Conservation (phyloP, 306 rosid genomes). For the Pyrus communis region DNA sequence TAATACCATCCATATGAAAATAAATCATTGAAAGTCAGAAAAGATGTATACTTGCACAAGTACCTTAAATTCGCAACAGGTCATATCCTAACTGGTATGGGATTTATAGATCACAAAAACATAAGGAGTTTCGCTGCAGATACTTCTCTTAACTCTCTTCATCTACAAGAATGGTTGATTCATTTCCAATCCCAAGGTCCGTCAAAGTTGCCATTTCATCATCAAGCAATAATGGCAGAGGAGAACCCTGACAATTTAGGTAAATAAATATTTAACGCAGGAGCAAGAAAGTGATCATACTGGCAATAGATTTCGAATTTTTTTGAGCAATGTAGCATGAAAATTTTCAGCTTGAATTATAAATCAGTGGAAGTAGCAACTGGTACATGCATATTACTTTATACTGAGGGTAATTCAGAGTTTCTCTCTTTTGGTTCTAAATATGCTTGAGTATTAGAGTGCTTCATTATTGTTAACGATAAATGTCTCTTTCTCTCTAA, state of each 20-base stretch:
- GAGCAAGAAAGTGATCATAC: not conserved
- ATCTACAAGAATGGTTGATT: conserved; percentile 64
- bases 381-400: not conserved
- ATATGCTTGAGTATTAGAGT: not conserved
- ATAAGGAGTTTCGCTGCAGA: not conserved
- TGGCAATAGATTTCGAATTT: not conserved
- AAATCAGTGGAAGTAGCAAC: not conserved
- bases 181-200: conserved; percentile 65
- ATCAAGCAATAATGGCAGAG: conserved; percentile 64
- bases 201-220: conserved; percentile 64
- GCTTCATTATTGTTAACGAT: too few relatives aligned
- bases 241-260: conserved; percentile 59
- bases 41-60: not conserved
- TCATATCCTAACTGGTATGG: too few relatives aligned
- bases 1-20: not conserved
- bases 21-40: not conserved
- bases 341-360: not conserved
- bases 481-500: not conserved
- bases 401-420: not conserved
- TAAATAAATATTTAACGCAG: not conserved
- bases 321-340: not conserved
- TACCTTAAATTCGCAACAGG: not conserved
- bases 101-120: not conserved
- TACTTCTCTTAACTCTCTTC: conserved; percentile 49
- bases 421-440: not conserved